Evolutionary conservation across 2,329 filamentous ascomycete genomes (phyloP), one percentile per base, ranked within the genome.

Genomic region (Knoxdaviesia capensis): DNA sequence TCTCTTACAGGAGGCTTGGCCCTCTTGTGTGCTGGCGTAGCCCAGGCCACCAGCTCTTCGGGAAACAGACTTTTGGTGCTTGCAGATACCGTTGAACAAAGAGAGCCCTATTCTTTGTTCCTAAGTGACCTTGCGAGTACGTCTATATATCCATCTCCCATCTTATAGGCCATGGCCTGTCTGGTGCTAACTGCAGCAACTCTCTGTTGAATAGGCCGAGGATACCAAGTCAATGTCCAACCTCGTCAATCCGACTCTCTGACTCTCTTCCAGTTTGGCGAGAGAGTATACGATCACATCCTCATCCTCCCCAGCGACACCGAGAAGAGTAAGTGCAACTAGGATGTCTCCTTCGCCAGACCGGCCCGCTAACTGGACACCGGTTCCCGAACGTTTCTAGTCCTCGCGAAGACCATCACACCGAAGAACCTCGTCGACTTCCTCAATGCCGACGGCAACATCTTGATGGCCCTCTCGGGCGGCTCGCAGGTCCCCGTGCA

Each of bases 381-480:
- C 20, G 20, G 20, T 20, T 20, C 20, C 20, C 20, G 20, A 20
- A 20, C 20, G 20, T 20, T 20, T 32, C 11, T 47, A 86, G 82
- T 84, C 47, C 81, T 94, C 46, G 90, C 90, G 44, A 86, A 88
- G 48, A 77, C 81, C 51, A 65, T 98, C 56, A 88, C 84, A 3
- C 85, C 90, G 41, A 84, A 85, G 56, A 64, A 79, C 48, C 74
- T 98, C 50, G 71, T 96, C 58, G 75, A 96, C 52, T 98, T 94
- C 62, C 65, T 94, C 65, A 90, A 94, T 60, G 77, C 78, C 44
- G 69, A 90, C 45, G 90, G 90, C 59, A 98, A 98, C 63, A 74
- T 98, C 54, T 71, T 98, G 47, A 65, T 96, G 44, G 76, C 84
- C 31, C 77, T 94, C 47, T 86, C 86, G 33, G 77, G 82, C 49